Base-by-base conservation (phyloP, 1,139 yeast species). In the Nakaseomyces sp. region DNA sequence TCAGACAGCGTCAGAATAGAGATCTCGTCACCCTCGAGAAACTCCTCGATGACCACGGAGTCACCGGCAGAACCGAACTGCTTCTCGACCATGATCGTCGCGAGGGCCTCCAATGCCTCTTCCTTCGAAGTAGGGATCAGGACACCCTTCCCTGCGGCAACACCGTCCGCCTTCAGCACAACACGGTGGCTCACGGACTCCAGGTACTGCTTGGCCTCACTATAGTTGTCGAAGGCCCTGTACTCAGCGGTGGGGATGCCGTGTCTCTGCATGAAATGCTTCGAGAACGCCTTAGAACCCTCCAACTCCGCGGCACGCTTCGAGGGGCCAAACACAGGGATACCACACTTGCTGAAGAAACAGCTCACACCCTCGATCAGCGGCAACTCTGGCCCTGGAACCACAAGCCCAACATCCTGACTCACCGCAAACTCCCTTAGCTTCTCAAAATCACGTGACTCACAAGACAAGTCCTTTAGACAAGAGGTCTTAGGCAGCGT, bases 351-450 rank as follows among this genome's bases (percentile, higher is more conserved):
- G 46, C 70, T 51, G 72, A 91, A 89, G 43, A 72, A 70, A 18
- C 80, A 68, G 29, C 89, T 67, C 48, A 91, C 79, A 40, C 99
- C 99, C 60, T 91, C 97, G 33, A 91, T 96, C 50, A 93, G 72
- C 35, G 98, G 98, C 66, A 88, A 96, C 68, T 93, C 99, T n/a
- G 99, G 98, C 37, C 99, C 99, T 31, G 98, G 98, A 42, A 93
- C 74, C 10, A 88, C 98, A 51, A 93, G 72, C 43, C 73, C 75
- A 47, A 93, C 74, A 8, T 74, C 58, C 48, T 89, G 70, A 36
- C 76, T 76, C n/a, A 71, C 63, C 7, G 96, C 94, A 65, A 88
- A 87, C 48, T 76, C 64, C 50, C 76, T 75, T 35, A 78, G 70
- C 39, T 69, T 71, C 25, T 75, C 74, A 61, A 84, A 80, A 52